Evolutionary conservation across 2,329 filamentous ascomycete genomes (phyloP).

Genomic region (Salinomyces thailandicus): DNA sequence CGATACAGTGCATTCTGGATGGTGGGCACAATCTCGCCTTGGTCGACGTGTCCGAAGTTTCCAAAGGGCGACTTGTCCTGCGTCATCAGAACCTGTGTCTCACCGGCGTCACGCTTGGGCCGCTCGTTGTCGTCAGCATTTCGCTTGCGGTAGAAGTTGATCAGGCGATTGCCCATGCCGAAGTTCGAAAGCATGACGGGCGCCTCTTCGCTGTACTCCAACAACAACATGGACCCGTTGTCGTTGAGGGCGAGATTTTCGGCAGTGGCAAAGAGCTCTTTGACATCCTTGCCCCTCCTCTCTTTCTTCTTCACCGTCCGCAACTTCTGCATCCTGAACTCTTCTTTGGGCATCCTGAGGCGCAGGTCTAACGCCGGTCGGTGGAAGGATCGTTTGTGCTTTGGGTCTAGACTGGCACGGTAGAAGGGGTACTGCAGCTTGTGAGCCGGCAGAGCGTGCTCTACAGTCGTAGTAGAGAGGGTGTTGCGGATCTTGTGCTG

Average conservation of each 20-base stretch:
- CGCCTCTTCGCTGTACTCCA: slow-evolving; percentile 93
- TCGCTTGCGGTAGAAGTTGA: slow-evolving; percentile 92
- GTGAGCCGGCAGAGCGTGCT: slow-evolving; percentile 85
- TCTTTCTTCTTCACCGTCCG: slow-evolving; percentile 68
- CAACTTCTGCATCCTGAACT: slow-evolving; percentile 64
- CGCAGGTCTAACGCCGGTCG: slow-evolving; percentile 65
- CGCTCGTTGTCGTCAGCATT: slow-evolving; percentile 65
- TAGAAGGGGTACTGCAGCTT: slow-evolving; percentile 95
- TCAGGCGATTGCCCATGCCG: slow-evolving; percentile 89
- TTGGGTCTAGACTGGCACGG: slow-evolving; percentile 64
- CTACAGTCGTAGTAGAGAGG: slow-evolving; percentile 80
- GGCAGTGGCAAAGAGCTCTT: slow-evolving; percentile 67
- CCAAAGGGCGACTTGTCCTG: slow-evolving; percentile 95
- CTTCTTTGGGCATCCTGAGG: slow-evolving; percentile 46
- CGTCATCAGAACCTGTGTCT: slow-evolving; percentile 75
- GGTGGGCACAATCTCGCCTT: slow-evolving; percentile 81
- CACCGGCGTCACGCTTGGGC: slow-evolving; percentile 74
- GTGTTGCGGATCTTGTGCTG: slow-evolving; percentile 92
- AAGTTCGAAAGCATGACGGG: slow-evolving; percentile 90
- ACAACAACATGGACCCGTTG: slow-evolving; percentile 75
- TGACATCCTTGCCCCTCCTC: slow-evolving; percentile 66
- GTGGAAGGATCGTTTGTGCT: slow-evolving; percentile 73
- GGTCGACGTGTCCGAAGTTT: slow-evolving; percentile 84
- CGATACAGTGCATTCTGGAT: slow-evolving; percentile 93
- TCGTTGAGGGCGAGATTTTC: slow-evolving; percentile 73